A percentile compares a stretch with the other conserved stretches of the same genome.
These are phyloP conservation scores for Avena eriantha DNA, from an alignment of 176 grass and related monocot species.

Conservation along the genomic window DNA sequence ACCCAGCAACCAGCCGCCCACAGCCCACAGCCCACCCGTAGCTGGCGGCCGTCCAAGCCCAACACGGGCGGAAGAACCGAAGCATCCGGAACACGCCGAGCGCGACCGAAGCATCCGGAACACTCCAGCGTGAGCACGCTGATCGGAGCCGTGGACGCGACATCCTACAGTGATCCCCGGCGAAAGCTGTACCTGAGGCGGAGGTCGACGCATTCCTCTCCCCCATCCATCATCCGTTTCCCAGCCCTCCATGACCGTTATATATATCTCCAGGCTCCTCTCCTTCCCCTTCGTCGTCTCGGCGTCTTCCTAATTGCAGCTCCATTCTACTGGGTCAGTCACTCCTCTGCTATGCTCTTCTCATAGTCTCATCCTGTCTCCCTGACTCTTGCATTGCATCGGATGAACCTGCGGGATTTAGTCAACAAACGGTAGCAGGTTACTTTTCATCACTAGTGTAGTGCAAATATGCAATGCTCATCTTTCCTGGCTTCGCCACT, in stretches of 20 bases:
- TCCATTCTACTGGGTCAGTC: not conserved
- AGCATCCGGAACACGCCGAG: not conserved
- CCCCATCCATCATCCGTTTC: constrained; percentile 16
- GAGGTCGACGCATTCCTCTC: not conserved
- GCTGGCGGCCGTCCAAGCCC: not conserved
- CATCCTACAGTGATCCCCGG: not conserved
- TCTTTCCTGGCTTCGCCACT: not conserved
- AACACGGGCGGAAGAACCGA: not conserved
- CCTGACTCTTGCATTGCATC: not conserved
- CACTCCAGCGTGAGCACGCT: not conserved
- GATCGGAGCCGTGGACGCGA: not conserved
- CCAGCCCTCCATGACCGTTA: not conserved
- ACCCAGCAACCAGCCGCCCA: too few species aligned
- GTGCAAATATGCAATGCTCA: not conserved
- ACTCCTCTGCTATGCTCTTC: not conserved
- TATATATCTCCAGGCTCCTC: not conserved
- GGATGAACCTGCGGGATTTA: not conserved
- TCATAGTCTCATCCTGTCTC: not conserved
- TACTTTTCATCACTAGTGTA: not conserved
- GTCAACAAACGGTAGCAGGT: not conserved
- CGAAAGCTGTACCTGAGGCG: not conserved
- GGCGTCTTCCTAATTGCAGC: not conserved
- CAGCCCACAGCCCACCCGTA: too few species aligned
- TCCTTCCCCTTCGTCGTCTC: not conserved
- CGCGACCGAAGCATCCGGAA: not conserved